Evolutionary conservation across 2,329 filamentous ascomycete genomes (phyloP).

Genomic region (Dactylonectria estremocensis): DNA sequence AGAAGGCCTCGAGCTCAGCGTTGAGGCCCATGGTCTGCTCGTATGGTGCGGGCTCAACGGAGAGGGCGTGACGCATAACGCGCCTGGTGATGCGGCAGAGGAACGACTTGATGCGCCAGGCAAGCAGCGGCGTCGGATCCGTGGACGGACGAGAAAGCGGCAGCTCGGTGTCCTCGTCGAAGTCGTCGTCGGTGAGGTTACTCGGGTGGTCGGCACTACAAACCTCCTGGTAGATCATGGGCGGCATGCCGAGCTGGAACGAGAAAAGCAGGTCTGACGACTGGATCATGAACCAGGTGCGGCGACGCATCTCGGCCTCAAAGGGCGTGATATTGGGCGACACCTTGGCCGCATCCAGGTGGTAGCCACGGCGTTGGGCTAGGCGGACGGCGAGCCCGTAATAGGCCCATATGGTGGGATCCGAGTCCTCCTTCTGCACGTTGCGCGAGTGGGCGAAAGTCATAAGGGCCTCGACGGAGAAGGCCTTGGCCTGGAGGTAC

Average conservation of each 20-base stretch:
- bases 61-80: slow-evolving; percentile 59
- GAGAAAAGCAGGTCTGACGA: slow-evolving; percentile 65
- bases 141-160: slow-evolving; percentile 60
- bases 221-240: slow-evolving; percentile 63
- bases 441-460: slow-evolving; percentile 61
- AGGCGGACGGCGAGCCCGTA: slow-evolving; percentile 63
- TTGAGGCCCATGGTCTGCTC: slow-evolving; percentile 54
- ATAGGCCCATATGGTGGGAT: slow-evolving; percentile 63
- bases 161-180: slow-evolving; percentile 62
- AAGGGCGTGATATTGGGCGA: slow-evolving; percentile 61
- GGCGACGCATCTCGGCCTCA: slow-evolving; percentile 66
- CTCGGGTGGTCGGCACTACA: slow-evolving; percentile 63
- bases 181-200: slow-evolving; percentile 66
- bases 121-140: slow-evolving; percentile 61
- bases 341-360: slow-evolving; percentile 63
- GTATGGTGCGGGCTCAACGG: slow-evolving; percentile 56
- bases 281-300: slow-evolving; percentile 64
- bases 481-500: slow-evolving; percentile 61
- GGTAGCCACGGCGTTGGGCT: slow-evolving; percentile 67
- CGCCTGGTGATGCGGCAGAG: slow-evolving; percentile 61
- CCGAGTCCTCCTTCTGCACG: slow-evolving; percentile 58
- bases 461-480: slow-evolving; percentile 66
- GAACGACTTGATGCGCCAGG: slow-evolving; percentile 60
- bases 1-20: slow-evolving; percentile 57
- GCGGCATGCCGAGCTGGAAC: slow-evolving; percentile 68